Conservation (phyloP, 2,329 filamentous ascomycete species). For the Calcarisporium arbuscula region DNA sequence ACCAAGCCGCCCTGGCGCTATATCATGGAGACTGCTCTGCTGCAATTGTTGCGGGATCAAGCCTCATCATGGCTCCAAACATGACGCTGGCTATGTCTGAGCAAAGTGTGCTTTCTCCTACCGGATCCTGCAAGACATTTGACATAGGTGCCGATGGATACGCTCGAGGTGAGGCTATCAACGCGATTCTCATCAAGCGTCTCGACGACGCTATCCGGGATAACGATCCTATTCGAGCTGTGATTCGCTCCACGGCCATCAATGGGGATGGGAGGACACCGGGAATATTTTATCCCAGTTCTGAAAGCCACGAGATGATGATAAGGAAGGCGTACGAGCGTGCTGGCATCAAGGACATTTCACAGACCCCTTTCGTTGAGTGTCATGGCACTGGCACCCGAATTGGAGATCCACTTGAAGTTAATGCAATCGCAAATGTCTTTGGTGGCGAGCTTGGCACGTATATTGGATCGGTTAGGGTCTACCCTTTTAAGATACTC, state of each 20-base stretch:
- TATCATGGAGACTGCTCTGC: constrained; percentile 16
- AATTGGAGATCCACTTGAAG: constrained; percentile 31
- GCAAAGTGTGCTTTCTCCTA: constrained; percentile 28
- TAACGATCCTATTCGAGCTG: constrained; percentile 34
- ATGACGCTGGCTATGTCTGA: constrained; percentile 21
- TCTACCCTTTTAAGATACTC: neutral
- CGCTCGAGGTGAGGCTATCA: constrained; percentile 42
- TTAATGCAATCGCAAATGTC: constrained; percentile 22
- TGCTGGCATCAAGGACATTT: constrained; percentile 18
- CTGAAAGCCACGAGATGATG: constrained; percentile 22
- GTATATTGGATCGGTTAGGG: constrained; percentile 21
- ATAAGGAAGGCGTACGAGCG: constrained; percentile 23
- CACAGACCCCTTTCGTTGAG: constrained; percentile 27
- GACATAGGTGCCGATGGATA: constrained; percentile 43
- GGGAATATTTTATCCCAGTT: constrained; percentile 33
- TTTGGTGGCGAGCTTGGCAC: constrained; percentile 20
- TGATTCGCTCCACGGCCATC: constrained; percentile 29
- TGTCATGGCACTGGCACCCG: constrained; percentile 34
- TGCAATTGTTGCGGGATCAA: constrained; percentile 25
- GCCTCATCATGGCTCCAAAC: constrained; percentile 22
- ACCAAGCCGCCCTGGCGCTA: constrained; percentile 27
- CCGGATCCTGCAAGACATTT: constrained; percentile 28
- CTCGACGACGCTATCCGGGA: constrained; percentile 40
- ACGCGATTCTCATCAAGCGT: constrained; percentile 37
- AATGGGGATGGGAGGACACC: constrained; percentile 37